Conservation (phyloP, 2,329 filamentous ascomycete species). For the Ophiocordyceps sinensis region DNA sequence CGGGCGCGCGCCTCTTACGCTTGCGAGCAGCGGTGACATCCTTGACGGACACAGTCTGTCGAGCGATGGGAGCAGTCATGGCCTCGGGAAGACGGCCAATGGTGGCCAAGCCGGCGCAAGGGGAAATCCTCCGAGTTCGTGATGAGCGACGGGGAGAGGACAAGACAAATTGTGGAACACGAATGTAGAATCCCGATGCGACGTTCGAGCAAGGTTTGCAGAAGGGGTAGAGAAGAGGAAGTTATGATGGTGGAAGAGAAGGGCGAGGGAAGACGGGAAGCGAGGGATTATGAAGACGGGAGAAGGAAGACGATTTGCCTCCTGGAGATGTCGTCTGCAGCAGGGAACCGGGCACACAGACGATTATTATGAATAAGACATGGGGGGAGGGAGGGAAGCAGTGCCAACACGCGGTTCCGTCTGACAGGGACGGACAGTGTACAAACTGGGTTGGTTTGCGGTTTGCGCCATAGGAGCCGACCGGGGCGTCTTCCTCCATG, state of each 20-base stretch:
- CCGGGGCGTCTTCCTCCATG: constrained; percentile 4
- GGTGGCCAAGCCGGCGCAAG: neutral
- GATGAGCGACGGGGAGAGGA: neutral
- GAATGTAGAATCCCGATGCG: neutral
- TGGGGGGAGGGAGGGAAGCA: too few relatives aligned
- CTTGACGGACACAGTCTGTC: constrained; percentile 30
- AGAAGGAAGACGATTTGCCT: neutral
- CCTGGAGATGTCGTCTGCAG: constrained; percentile 3
- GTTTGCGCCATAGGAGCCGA: neutral
- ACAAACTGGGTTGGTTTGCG: neutral
- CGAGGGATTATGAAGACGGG: neutral
- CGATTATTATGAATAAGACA: constrained; percentile 11
- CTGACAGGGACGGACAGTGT: constrained; percentile 2
- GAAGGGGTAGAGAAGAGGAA: neutral
- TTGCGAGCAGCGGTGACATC: constrained; percentile 43
- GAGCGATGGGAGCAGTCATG: constrained; percentile 36
- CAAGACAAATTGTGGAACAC: neutral
- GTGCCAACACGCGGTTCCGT: neutral
- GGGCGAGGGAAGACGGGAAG: neutral
- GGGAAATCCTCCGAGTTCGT: neutral
- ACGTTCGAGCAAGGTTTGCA: neutral
- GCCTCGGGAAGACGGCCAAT: constrained; percentile 2
- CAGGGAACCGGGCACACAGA: constrained; percentile 6
- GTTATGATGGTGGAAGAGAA: neutral
- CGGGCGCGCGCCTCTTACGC: constrained; percentile 74